A percentile compares a stretch with the other conserved stretches of the same genome.
phyloP scores from a whole-genome alignment of 169 alveolate genomes.

The Babesia ovata region DNA sequence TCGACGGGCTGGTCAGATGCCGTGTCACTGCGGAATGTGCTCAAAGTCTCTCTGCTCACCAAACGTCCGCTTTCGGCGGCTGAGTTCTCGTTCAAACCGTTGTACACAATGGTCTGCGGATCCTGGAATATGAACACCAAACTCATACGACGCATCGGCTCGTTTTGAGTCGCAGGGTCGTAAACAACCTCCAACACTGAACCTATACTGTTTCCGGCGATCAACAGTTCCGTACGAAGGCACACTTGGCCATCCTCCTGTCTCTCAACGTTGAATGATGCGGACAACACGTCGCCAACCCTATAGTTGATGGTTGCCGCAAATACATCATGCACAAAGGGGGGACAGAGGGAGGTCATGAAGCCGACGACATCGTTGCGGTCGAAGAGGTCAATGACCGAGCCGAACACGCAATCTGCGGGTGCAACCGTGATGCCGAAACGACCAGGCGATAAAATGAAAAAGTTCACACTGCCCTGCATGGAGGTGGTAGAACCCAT shows the following conservation, averaged over 20 bases:
- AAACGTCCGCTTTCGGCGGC: constrained; percentile 19
- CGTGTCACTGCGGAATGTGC: constrained; percentile 51
- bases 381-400: constrained; percentile 85
- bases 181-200: constrained; percentile 88
- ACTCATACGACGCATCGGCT: constrained; percentile 83
- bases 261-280: constrained; percentile 74
- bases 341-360: constrained; percentile 75
- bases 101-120: constrained; percentile 56
- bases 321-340: constrained; percentile 76
- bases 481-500: constrained; percentile 73
- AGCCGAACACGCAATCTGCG: constrained; percentile 84
- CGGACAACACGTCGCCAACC: constrained; percentile 80
- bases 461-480: constrained; percentile 69
- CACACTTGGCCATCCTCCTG: constrained; percentile 84
- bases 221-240: constrained; percentile 86
- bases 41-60: constrained; percentile 45
- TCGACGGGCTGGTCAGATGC: constrained; percentile 45
- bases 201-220: constrained; percentile 89
- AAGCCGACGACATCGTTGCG: constrained; percentile 91
- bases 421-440: constrained; percentile 93
- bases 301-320: constrained; percentile 84
- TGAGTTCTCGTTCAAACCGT: constrained; percentile 20
- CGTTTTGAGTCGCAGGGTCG: constrained; percentile 85
- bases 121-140: constrained; percentile 85
- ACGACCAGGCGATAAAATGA: constrained; percentile 83